phyloP scores from a whole-genome alignment of 495 filamentous ascomycete genomes.

The Aspergillus haitiensis region DNA sequence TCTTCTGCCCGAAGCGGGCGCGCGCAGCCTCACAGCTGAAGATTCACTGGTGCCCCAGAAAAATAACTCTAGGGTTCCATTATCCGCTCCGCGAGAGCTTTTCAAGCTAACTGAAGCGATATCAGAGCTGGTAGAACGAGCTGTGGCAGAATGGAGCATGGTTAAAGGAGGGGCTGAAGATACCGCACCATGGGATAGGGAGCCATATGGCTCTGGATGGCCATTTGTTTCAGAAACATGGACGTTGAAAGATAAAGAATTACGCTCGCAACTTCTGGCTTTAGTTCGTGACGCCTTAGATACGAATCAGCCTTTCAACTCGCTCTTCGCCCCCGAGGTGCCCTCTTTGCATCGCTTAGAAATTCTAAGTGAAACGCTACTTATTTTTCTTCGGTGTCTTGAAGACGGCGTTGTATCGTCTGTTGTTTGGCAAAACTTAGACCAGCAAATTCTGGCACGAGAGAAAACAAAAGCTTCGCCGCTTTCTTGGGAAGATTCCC shows the following conservation, averaged over 20 bases:
- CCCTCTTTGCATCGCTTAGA: constrained; percentile 66
- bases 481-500: constrained; percentile 60
- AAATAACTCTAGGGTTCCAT: constrained; percentile 52
- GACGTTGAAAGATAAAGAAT: constrained; percentile 40
- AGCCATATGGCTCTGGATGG: constrained; percentile 63
- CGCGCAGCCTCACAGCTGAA: constrained; percentile 50
- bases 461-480: constrained; percentile 50
- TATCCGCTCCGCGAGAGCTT: constrained; percentile 78
- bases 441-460: constrained; percentile 55
- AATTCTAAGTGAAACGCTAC: constrained; percentile 62
- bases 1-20: constrained; percentile 73
- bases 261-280: constrained; percentile 36
- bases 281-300: constrained; percentile 69
- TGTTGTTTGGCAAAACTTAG: constrained; percentile 68
- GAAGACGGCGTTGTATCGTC: constrained; percentile 72
- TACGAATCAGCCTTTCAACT: constrained; percentile 55
- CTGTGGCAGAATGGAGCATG: constrained; percentile 83
- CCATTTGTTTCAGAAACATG: constrained; percentile 65
- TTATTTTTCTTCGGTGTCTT: constrained; percentile 69
- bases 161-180: constrained; percentile 51
- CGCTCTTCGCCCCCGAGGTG: constrained; percentile 58
- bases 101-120: constrained; percentile 85
- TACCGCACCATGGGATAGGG: constrained; percentile 56
- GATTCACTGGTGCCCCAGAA: constrained; percentile 29
- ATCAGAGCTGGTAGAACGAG: constrained; percentile 70